Percentiles rank a stretch among this genome's conserved stretches.
These are phyloP conservation scores for Exophiala xenobiotica DNA, from an alignment of 2,329 filamentous ascomycete species.

Conservation along the genomic window DNA sequence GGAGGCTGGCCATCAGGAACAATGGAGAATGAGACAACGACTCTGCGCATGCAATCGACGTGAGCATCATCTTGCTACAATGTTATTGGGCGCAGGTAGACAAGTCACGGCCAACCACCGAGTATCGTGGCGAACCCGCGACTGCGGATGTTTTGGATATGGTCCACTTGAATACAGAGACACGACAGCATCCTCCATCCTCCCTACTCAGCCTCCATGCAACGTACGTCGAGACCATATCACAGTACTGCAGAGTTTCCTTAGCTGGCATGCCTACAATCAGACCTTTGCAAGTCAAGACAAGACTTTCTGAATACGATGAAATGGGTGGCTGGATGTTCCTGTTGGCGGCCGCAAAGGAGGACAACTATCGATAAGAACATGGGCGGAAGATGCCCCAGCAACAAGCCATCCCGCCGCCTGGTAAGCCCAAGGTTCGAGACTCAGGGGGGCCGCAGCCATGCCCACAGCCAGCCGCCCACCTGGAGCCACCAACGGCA, in stretches of 20 bases:
- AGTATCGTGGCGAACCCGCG: not conserved
- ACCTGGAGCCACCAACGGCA: no score
- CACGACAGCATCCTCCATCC: not conserved
- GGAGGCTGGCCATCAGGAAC: conserved; percentile 4
- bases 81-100: not conserved
- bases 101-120: not conserved
- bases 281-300: no score
- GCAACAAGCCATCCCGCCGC: conserved; percentile 20
- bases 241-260: no score
- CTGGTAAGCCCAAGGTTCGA: no score
- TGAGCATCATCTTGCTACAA: not conserved
- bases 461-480: no score
- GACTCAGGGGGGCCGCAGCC: not conserved
- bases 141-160: conserved; percentile 10
- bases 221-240: no score
- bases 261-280: no score
- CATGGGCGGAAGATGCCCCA: conserved; percentile 4
- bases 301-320: no score
- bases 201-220: not conserved
- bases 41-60: not conserved
- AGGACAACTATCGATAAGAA: conserved; percentile 25
- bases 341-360: no score
- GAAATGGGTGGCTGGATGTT: no score
- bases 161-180: not conserved
- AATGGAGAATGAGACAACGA: not conserved